These are phyloP conservation scores for Hyaloscypha hepaticicola DNA, from an alignment of 495 filamentous ascomycete species.

Conservation along the genomic window DNA sequence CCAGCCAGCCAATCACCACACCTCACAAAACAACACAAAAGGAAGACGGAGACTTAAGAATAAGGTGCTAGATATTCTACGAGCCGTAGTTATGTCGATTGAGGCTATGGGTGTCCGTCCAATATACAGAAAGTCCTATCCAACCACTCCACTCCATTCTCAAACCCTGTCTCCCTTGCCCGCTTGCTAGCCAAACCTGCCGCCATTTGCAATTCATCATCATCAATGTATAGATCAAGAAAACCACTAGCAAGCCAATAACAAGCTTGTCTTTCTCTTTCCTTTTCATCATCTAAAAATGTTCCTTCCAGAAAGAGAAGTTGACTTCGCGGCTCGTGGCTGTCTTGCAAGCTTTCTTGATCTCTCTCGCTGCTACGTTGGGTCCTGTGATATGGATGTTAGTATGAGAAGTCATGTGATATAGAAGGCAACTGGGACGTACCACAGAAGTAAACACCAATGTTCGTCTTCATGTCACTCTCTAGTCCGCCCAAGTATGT, in stretches of 20 bases:
- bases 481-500: conserved; percentile 83
- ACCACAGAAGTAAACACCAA: conserved; percentile 95
- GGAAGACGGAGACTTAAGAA: not conserved
- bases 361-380: conserved; percentile 76
- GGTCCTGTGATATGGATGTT: conserved; percentile 41
- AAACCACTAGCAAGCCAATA: not conserved
- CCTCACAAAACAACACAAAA: not conserved
- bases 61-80: not conserved
- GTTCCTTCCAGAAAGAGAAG: conserved; percentile 99
- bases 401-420: not conserved
- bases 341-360: conserved; percentile 72
- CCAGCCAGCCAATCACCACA: not conserved
- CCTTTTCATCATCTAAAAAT: conserved; percentile 47
- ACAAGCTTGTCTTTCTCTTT: not conserved
- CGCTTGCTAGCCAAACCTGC: not conserved
- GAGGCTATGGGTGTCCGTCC: not conserved
- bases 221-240: not conserved
- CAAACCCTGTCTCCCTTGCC: not conserved
- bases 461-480: conserved; percentile 68
- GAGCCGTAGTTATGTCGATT: not conserved
- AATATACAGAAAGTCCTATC: not conserved
- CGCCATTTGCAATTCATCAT: conserved; percentile 8
- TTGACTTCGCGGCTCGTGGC: conserved; percentile 73
- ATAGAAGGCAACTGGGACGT: conserved; percentile 17
- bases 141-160: not conserved